These are phyloP conservation scores for Leccinum solheimii DNA, from an alignment of 1,284 basidiomycete species.

Conservation along the genomic window DNA sequence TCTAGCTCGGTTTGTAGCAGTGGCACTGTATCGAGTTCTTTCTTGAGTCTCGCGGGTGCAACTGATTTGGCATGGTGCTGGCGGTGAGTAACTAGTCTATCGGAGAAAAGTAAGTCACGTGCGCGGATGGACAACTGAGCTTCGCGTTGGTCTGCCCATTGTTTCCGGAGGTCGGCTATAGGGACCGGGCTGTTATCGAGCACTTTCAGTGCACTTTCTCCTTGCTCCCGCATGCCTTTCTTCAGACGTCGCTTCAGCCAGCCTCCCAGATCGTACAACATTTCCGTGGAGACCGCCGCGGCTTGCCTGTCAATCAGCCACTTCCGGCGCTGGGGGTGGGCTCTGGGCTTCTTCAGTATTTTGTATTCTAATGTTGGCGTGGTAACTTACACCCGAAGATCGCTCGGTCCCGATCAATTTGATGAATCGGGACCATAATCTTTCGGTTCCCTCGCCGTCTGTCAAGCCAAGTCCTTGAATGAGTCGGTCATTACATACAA, in stretches of 20 bases:
- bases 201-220: background rate
- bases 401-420: conserved; percentile 1
- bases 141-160: background rate
- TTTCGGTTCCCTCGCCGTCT: background rate
- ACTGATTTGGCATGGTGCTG: background rate
- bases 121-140: background rate
- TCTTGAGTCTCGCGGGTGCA: background rate
- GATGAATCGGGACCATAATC: conserved; percentile 1
- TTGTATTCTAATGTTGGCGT: too few relatives aligned
- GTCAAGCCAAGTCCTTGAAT: background rate
- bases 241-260: background rate
- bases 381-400: background rate
- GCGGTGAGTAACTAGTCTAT: background rate
- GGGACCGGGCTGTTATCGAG: background rate
- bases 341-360: background rate
- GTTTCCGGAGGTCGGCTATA: background rate
- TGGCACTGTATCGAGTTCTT: background rate
- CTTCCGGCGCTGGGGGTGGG: background rate
- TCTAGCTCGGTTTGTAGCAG: background rate
- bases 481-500: too few relatives aligned
- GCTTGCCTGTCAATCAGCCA: conserved; percentile 2
- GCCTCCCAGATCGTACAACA: background rate
- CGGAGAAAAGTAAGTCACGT: background rate
- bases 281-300: background rate
- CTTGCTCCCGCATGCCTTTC: background rate